phyloP scores from a whole-genome alignment of 2,329 filamentous ascomycete genomes.

The Aspergillus quadricinctus region DNA sequence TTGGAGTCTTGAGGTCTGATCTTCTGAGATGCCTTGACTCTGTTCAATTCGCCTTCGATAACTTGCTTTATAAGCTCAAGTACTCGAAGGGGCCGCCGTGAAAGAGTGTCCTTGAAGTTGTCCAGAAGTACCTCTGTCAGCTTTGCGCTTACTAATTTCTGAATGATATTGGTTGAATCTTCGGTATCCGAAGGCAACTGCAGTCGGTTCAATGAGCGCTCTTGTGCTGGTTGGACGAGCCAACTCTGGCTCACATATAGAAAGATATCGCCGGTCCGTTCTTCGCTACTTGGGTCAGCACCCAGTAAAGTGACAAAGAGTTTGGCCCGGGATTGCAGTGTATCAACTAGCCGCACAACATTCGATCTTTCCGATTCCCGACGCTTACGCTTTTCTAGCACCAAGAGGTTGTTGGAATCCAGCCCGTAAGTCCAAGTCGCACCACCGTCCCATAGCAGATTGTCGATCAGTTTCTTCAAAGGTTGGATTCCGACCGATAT shows the following conservation, averaged over 20 bases:
- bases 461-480: slow-evolving; percentile 36
- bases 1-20: slow-evolving; percentile 4
- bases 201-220: slow-evolving; percentile 6
- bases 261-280: slow-evolving; percentile 39
- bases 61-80: slow-evolving; percentile 41
- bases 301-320: slow-evolving; percentile 34
- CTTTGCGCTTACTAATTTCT: slow-evolving; percentile 38
- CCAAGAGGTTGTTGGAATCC: slow-evolving; percentile 19
- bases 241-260: slow-evolving; percentile 39
- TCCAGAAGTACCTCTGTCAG: slow-evolving; percentile 39
- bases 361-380: slow-evolving; percentile 17
- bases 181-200: slow-evolving; percentile 16
- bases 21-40: slow-evolving; percentile 6
- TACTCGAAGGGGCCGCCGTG: slow-evolving; percentile 36
- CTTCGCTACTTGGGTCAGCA: slow-evolving; percentile 38
- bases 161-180: slow-evolving; percentile 26
- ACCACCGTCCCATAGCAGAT: slow-evolving; percentile 39
- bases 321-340: slow-evolving; percentile 34
- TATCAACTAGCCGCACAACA: slow-evolving; percentile 31
- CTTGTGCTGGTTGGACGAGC: slow-evolving; percentile 29
- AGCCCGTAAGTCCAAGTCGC: slow-evolving; percentile 33
- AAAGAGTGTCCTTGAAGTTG: slow-evolving; percentile 41
- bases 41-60: slow-evolving; percentile 33
- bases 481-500: slow-evolving; percentile 34
- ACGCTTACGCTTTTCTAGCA: slow-evolving; percentile 23